phyloP scores from a whole-genome alignment of 139 green algal species.

The Dunaliella primolecta region DNA sequence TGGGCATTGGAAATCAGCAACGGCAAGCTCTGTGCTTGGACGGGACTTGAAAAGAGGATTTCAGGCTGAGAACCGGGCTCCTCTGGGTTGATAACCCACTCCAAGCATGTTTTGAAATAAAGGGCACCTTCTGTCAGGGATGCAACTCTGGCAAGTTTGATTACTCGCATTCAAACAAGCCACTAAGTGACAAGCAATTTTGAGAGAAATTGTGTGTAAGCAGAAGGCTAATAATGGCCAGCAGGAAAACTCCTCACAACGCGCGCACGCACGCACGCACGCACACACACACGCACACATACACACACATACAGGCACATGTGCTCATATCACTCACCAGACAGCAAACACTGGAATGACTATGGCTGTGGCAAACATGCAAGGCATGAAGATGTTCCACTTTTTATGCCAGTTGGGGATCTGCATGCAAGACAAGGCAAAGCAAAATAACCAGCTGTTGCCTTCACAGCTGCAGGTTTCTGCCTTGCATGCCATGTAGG shows the following conservation, averaged over 20 bases:
- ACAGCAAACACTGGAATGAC: slow-evolving; percentile 35
- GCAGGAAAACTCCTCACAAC: background rate
- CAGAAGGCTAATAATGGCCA: background rate
- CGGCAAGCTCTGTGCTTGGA: background rate
- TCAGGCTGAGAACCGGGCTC: too few relatives aligned
- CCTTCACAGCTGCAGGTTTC: too few relatives aligned
- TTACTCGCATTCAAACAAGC: background rate
- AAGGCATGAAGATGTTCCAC: slow-evolving; percentile 25
- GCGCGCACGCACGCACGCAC: background rate
- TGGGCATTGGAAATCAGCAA: too few relatives aligned
- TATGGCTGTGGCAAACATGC: slow-evolving; percentile 19
- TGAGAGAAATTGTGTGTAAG: background rate
- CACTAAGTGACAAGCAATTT: background rate
- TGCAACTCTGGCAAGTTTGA: too few relatives aligned
- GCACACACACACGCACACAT: too few relatives aligned
- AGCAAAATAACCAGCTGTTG: too few relatives aligned
- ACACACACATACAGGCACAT: too few relatives aligned
- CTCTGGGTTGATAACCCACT: too few relatives aligned
- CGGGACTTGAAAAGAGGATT: background rate
- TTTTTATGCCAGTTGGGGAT: slow-evolving; percentile 37
- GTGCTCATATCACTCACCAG: slow-evolving; percentile 12
- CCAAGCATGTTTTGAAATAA: background rate
- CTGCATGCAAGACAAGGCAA: background rate
- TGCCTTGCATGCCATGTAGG: too few relatives aligned
- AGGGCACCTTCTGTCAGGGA: too few relatives aligned